Percentiles rank a stretch among this genome's conserved stretches.
These are phyloP conservation scores for Hansenula sp. DNA, from an alignment of 1,139 yeast species.

Conservation along the genomic window DNA sequence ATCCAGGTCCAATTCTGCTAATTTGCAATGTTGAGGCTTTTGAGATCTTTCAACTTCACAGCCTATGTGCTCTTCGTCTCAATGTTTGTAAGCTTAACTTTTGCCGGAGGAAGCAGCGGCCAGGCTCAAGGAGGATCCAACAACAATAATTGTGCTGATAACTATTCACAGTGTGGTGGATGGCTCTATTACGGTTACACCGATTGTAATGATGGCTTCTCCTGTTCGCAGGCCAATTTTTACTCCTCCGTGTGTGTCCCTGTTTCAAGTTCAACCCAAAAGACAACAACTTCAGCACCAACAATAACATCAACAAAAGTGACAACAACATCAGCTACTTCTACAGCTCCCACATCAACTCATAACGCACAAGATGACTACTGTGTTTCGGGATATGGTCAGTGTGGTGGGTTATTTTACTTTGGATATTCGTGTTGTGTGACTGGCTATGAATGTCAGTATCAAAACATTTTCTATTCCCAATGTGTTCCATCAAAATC, in stretches of 20 bases:
- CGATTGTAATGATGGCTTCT: background rate
- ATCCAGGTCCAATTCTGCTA: no score
- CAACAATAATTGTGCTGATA: no score
- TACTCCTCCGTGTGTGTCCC: background rate
- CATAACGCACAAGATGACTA: background rate
- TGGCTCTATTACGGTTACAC: no score
- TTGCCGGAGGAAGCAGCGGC: no score
- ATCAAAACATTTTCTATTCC: conserved; percentile 8
- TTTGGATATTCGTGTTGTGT: conserved; percentile 26
- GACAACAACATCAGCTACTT: background rate
- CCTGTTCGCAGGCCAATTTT: background rate
- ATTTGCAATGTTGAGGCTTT: no score
- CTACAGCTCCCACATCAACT: conserved; percentile 1
- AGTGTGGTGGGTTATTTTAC: conserved; percentile 28
- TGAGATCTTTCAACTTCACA: background rate
- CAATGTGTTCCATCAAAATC: conserved; percentile 13
- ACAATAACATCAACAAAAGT: background rate
- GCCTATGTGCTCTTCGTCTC: background rate
- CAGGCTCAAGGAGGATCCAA: no score
- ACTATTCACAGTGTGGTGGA: no score
- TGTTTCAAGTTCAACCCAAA: background rate
- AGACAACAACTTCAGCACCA: background rate
- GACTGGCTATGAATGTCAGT: conserved; percentile 19
- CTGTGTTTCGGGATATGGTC: conserved; percentile 24
- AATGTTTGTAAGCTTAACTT: no score